Conservation (phyloP, 2,329 filamentous ascomycete species). For the Cladosporium sphaerospermum region DNA sequence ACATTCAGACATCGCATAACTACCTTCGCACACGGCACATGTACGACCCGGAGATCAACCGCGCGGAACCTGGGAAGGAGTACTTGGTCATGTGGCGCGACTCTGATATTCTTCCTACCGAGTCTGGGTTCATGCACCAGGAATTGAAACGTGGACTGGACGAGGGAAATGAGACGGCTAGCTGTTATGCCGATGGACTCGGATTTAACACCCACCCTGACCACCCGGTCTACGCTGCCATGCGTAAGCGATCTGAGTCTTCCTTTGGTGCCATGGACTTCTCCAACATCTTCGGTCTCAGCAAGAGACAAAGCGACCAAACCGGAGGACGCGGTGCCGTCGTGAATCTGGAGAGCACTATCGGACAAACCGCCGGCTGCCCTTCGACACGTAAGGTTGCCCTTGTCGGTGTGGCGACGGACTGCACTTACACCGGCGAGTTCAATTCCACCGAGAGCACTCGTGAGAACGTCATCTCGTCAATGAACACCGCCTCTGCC, state of each 20-base stretch:
- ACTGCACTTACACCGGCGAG: slow-evolving; percentile 75
- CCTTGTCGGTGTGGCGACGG: slow-evolving; percentile 82
- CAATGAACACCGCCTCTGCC: slow-evolving; percentile 80
- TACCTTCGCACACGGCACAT: slow-evolving; percentile 67
- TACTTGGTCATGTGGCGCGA: slow-evolving; percentile 90
- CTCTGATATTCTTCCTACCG: slow-evolving; percentile 61
- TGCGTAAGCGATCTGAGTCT: slow-evolving; percentile 47
- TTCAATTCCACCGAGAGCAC: slow-evolving; percentile 63
- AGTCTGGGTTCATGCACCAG: slow-evolving; percentile 38
- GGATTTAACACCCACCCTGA: slow-evolving; percentile 69
- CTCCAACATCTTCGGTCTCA: slow-evolving; percentile 57
- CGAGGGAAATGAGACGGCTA: slow-evolving; percentile 14
- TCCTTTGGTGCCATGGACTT: slow-evolving; percentile 57
- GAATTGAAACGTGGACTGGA: slow-evolving; percentile 51
- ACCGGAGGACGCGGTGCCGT: slow-evolving; percentile 70
- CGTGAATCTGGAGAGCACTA: slow-evolving; percentile 69
- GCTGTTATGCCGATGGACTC: slow-evolving; percentile 69
- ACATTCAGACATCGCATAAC: slow-evolving; percentile 69
- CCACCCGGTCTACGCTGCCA: slow-evolving; percentile 57
- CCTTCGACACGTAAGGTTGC: slow-evolving; percentile 87
- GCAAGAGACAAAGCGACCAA: slow-evolving; percentile 58
- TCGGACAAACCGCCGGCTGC: slow-evolving; percentile 79
- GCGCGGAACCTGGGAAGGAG: slow-evolving; percentile 51
- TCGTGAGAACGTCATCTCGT: slow-evolving; percentile 67
- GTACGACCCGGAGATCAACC: slow-evolving; percentile 61